phyloP scores from a whole-genome alignment of 129 eudicot genomes.

The Erigeron canadensis region DNA sequence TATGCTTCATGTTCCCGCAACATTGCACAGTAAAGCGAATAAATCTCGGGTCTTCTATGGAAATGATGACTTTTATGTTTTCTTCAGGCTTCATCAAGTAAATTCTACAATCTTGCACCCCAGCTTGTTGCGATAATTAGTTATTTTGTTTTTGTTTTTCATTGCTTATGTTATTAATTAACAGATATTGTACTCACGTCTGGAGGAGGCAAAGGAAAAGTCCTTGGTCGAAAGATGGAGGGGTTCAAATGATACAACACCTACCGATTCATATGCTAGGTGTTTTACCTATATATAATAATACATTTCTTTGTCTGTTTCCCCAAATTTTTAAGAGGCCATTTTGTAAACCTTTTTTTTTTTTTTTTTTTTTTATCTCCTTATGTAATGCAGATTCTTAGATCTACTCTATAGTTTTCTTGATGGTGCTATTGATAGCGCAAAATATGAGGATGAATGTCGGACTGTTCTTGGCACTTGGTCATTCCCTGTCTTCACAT shows the following conservation, averaged over 20 bases:
- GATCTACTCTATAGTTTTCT: slow-evolving; percentile 71
- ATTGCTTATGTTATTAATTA: slow-evolving; percentile 15
- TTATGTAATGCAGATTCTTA: slow-evolving; percentile 55
- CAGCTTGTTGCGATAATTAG: slow-evolving; percentile 2
- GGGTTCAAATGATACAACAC: slow-evolving; percentile 55
- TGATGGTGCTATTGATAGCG: slow-evolving; percentile 87
- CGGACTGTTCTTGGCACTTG: slow-evolving; percentile 88
- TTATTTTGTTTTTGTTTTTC: background rate
- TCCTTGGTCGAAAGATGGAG: slow-evolving; percentile 82
- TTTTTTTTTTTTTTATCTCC: background rate
- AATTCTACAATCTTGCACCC: slow-evolving; percentile 10
- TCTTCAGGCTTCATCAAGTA: slow-evolving; percentile 95
- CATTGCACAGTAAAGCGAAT: slow-evolving; percentile 41
- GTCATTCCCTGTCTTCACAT: slow-evolving; percentile 85
- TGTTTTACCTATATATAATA: slow-evolving; percentile 25
- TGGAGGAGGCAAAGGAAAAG: slow-evolving; percentile 74
- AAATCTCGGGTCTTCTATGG: slow-evolving; percentile 68
- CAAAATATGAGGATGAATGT: slow-evolving; percentile 96
- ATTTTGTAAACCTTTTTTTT: slow-evolving; percentile 12
- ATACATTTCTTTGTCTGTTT: background rate
- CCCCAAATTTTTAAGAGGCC: slow-evolving; percentile 6
- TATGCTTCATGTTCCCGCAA: slow-evolving; percentile 40
- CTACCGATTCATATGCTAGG: slow-evolving; percentile 83
- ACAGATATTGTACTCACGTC: slow-evolving; percentile 80
- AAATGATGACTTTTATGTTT: slow-evolving; percentile 84